A percentile compares a stretch with the other conserved stretches of the same genome.
phyloP scores from a whole-genome alignment of 768 basidiomycete genomes.

The Mycena leptocephala region DNA sequence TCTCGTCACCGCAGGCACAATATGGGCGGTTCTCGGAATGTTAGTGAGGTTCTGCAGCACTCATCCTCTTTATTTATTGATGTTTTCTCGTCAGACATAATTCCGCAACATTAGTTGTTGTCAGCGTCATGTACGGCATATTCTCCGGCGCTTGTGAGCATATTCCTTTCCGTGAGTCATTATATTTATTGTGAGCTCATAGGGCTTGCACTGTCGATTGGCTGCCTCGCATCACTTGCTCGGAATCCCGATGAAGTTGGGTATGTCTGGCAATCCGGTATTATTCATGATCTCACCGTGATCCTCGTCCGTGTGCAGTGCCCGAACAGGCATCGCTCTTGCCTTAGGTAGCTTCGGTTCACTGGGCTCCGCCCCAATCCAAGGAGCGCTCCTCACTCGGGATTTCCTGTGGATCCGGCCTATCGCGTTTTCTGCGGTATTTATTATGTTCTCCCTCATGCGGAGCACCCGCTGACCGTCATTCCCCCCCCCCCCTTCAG shows the following conservation, averaged over 20 bases:
- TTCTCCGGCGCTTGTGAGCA: conserved; percentile 59
- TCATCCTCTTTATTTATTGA: neutral
- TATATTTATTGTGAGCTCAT: neutral
- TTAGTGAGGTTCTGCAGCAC: conserved; percentile 39
- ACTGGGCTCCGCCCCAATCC: conserved; percentile 53
- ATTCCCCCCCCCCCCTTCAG: neutral
- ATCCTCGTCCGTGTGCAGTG: conserved; percentile 41
- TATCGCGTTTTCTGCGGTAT: conserved; percentile 53
- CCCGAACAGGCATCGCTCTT: conserved; percentile 55
- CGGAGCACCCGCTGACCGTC: neutral
- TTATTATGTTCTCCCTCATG: neutral
- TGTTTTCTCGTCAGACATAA: conserved; percentile 44
- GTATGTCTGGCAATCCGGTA: conserved; percentile 38
- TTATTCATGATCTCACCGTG: neutral
- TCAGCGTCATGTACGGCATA: conserved; percentile 64
- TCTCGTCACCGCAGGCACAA: conserved; percentile 54
- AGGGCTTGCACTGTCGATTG: conserved; percentile 56
- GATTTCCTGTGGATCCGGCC: conserved; percentile 52
- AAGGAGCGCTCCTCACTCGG: conserved; percentile 52
- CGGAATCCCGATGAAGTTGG: conserved; percentile 53
- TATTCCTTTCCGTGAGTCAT: neutral
- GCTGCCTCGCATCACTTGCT: conserved; percentile 49
- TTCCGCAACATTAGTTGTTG: conserved; percentile 54
- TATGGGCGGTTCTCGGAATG: conserved; percentile 58
- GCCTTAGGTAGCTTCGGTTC: conserved; percentile 51